Conservation (phyloP, 345 rosid species). For the Cardiospermum halicacabum region DNA sequence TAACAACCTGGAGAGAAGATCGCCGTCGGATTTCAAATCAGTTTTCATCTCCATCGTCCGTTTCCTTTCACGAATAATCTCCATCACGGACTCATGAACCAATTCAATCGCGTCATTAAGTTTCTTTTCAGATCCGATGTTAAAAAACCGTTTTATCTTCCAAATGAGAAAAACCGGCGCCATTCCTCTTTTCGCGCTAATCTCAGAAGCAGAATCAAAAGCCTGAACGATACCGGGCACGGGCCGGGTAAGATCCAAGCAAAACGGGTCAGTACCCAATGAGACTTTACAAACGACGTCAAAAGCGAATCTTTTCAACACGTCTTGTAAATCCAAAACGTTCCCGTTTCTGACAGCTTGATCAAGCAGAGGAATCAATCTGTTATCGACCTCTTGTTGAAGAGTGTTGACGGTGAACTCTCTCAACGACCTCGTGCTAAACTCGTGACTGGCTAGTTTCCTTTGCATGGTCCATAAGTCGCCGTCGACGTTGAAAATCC, state of each 20-base stretch:
- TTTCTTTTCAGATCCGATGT: conserved; percentile 53
- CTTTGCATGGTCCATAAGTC: conserved; percentile 63
- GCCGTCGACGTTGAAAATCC: conserved; percentile 82
- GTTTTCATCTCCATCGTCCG: conserved; percentile 14
- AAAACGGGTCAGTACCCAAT: conserved; percentile 47
- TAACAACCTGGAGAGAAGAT: conserved; percentile 50
- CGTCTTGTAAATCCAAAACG: conserved; percentile 52
- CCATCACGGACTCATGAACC: conserved; percentile 30
- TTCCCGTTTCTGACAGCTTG: conserved; percentile 17
- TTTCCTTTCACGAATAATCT: conserved; percentile 39
- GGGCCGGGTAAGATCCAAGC: conserved; percentile 42
- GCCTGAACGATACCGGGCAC: conserved; percentile 39
- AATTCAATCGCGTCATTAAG: conserved; percentile 37
- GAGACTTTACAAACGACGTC: conserved; percentile 49
- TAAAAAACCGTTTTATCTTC: conserved; percentile 54
- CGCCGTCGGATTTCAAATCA: conserved; percentile 14
- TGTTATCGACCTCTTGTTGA: conserved; percentile 44
- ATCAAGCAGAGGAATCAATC: conserved; percentile 49
- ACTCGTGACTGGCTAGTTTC: conserved; percentile 74
- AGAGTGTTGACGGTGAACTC: conserved; percentile 49
- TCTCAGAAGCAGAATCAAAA: conserved; percentile 50
- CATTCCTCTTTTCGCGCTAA: conserved; percentile 51
- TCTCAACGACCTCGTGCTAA: conserved; percentile 50
- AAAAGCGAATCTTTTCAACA: conserved; percentile 52
- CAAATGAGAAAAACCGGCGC: conserved; percentile 48